Conservation (phyloP, 805 yeast species). For the Starmerella etchellsii region DNA sequence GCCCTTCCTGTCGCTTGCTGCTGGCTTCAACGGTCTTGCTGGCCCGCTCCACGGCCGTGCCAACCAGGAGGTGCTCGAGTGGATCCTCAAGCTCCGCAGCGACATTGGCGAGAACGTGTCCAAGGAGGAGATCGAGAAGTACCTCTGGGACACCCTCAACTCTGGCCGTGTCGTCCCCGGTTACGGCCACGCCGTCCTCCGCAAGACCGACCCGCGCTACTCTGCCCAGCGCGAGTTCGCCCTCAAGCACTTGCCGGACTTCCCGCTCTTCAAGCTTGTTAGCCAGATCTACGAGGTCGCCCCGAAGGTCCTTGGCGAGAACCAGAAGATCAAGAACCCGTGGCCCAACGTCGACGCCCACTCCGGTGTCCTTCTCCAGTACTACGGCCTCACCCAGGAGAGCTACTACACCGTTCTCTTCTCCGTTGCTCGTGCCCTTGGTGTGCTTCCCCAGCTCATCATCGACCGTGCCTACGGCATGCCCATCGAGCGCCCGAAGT, state of each 20-base stretch:
- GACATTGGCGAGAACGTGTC: constrained; percentile 59
- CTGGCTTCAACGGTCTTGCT: constrained; percentile 75
- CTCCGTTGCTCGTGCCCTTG: constrained; percentile 79
- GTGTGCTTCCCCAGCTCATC: constrained; percentile 75
- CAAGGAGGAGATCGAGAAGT: constrained; percentile 55
- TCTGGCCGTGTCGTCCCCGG: constrained; percentile 81
- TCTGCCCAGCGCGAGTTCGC: constrained; percentile 79
- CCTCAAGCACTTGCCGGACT: constrained; percentile 57
- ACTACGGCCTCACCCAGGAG: constrained; percentile 72
- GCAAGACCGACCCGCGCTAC: constrained; percentile 83
- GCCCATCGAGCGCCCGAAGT: constrained; percentile 81
- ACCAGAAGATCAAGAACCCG: constrained; percentile 86
- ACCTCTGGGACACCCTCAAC: constrained; percentile 67
- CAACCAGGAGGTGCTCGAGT: constrained; percentile 74
- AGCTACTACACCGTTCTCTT: constrained; percentile 76
- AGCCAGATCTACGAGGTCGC: constrained; percentile 70
- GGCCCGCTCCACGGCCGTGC: constrained; percentile 86
- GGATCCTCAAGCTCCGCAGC: constrained; percentile 55
- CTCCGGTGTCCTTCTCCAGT: constrained; percentile 73
- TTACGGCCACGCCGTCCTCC: constrained; percentile 77
- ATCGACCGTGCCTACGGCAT: constrained; percentile 72
- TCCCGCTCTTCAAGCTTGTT: constrained; percentile 65
- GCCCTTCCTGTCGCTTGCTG: constrained; percentile 65
- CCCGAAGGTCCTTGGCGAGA: constrained; percentile 65
- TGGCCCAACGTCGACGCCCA: constrained; percentile 88